Conservation (phyloP, 176 grass and related monocot genomes). For the Triticum turgidum region DNA sequence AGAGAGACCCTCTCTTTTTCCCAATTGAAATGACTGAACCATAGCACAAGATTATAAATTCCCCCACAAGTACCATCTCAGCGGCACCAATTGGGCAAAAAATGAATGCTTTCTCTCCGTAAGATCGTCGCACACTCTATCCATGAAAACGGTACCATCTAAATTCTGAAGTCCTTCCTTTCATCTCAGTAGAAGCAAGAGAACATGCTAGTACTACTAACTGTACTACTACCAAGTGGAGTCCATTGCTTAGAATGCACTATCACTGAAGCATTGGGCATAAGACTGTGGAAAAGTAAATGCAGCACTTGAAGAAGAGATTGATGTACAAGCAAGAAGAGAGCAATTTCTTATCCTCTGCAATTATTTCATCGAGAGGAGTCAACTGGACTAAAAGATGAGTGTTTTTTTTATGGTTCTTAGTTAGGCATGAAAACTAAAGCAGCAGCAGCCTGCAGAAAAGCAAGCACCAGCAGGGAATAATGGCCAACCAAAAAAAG, state of each 20-base stretch:
- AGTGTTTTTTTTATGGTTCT: not conserved
- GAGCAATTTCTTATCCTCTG: not conserved
- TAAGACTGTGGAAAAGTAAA: not conserved
- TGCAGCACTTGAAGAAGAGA: not conserved
- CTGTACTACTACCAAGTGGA: constrained; percentile 28
- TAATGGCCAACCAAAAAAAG: constrained; percentile 28
- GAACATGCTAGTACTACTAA: not conserved
- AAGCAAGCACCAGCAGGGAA: constrained; percentile 1
- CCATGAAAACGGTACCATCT: not conserved
- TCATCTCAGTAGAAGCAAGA: not conserved
- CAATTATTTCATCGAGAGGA: not conserved
- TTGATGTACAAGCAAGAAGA: constrained; percentile 10
- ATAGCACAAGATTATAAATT: not conserved
- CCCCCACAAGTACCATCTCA: not conserved
- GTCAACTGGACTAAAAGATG: not conserved
- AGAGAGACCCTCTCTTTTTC: not conserved
- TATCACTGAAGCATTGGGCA: not conserved
- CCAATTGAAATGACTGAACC: no score
- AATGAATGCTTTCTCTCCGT: constrained; percentile 1
- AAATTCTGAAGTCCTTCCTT: constrained; percentile 3
- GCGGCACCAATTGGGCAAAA: constrained; percentile 15
- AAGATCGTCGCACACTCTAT: constrained; percentile 30
- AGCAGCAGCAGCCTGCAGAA: constrained; percentile 29
- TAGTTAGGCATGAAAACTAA: constrained; percentile 23
- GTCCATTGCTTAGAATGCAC: constrained; percentile 33